Evolutionary conservation across 768 basidiomycete genomes (phyloP), one percentile per base, ranked within the genome.

Genomic region (Suillus subalutaceus): DNA sequence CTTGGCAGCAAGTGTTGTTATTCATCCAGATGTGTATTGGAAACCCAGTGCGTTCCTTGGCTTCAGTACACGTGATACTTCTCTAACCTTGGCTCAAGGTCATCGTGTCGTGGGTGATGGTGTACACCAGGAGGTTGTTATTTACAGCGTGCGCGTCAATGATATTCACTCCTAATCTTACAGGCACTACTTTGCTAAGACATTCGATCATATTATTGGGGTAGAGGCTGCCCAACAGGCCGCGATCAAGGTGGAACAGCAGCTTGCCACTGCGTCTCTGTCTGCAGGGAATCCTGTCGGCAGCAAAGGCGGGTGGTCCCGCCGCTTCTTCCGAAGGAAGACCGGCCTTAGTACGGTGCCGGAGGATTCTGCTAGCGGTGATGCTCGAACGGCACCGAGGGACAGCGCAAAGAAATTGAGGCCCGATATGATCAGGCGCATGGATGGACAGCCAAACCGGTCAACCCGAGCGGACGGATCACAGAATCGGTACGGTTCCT

Each of bases 11-110:
- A 79, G 77, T 78, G 12, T 79, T 92, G 16, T 70, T 93, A 60
- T 92, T 93, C 76, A 73, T 92, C 9, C 88, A 90, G 75, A 94
- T 94, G 93, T 88, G 85, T 67, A 67, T 91, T 23, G 91, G 91
- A 9, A 91, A 83, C 69, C 89, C 89, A 43, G 92, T 93, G 68
- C 72, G 90, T 82, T 23, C 30, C n/a, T 57, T 38, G 62, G 30
- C 59, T 56, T 32, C 41, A 30, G 32, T 41, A 63, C 23, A 68
- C n/a, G 15, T 30, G n/a, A 20, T 20, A 13, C 57, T 20, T 40
- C 32, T 44, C 50, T n/a, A 16, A 50, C 12, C 23, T 50, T 48
- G 30, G 59, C 15, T 48, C n/a, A 62, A 94, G 89, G 86, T 94
- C 46, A 72, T 88, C 16, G 86, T 95, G 8, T 93, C 93, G 0